These are phyloP conservation scores for Ramaria sp. DNA, from an alignment of 768 basidiomycete genomes.

Conservation along the genomic window DNA sequence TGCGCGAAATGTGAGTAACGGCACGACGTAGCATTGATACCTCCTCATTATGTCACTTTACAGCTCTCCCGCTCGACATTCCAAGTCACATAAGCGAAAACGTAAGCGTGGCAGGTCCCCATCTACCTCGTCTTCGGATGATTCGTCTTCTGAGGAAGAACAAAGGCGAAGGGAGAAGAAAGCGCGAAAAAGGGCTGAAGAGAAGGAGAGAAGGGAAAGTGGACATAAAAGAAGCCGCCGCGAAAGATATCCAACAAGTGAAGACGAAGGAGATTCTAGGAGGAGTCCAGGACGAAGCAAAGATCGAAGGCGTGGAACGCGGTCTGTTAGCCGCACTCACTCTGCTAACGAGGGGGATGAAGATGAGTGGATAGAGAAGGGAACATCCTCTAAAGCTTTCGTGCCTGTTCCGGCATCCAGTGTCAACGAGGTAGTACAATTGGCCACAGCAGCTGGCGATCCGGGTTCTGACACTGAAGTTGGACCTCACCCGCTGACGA, in stretches of 20 bases:
- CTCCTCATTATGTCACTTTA: background rate
- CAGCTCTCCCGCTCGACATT: conserved; percentile 46
- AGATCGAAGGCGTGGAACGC: conserved; percentile 10
- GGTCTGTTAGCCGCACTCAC: conserved; percentile 11
- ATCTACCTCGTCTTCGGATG: conserved; percentile 35
- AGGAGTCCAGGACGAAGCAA: conserved; percentile 4
- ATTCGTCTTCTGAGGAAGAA: conserved; percentile 32
- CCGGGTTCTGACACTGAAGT: conserved; percentile 50
- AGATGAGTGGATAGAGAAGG: conserved; percentile 63
- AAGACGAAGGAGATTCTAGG: conserved; percentile 1
- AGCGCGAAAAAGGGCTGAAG: conserved; percentile 22
- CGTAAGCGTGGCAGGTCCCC: conserved; percentile 28
- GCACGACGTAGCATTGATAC: background rate
- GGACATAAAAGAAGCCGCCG: conserved; percentile 14
- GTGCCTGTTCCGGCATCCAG: conserved; percentile 15
- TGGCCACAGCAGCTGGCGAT: conserved; percentile 10
- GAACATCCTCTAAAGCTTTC: conserved; percentile 20
- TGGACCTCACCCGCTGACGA: conserved; percentile 63
- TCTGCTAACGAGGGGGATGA: conserved; percentile 22
- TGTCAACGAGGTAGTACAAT: conserved; percentile 10
- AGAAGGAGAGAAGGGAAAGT: conserved; percentile 17
- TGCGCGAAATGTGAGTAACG: conserved; percentile 41
- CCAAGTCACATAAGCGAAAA: conserved; percentile 35
- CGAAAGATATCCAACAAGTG: conserved; percentile 9
- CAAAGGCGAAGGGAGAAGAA: conserved; percentile 46